Evolutionary conservation across 2,329 filamentous ascomycete genomes (phyloP), one percentile per base, ranked within the genome.

Genomic region (Berkeleyomyces rouxiae): DNA sequence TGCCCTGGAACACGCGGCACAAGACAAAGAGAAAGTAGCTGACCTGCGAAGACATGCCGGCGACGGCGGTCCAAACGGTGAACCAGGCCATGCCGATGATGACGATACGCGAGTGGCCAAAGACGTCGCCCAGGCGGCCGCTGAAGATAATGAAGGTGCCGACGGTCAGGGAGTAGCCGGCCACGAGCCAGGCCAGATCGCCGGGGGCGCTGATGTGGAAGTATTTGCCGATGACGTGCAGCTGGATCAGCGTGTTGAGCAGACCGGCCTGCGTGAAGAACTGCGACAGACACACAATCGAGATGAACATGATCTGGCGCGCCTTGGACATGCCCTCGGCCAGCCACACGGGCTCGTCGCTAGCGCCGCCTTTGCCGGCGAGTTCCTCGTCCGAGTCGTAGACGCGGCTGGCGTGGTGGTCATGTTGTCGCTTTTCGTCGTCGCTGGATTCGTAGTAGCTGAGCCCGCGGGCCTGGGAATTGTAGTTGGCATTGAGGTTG

Each of bases 81-180:
- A 81, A 80, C 80, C 81, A 84, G 13, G 73, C 62, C 39, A 80
- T 78, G 1, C 82, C 82, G 1, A 73, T 67, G 6, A 84, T 67
- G 43, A 85, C 77, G 43, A 83, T 70, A 4, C 70, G 73, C 68
- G 81, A 81, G 69, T 83, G 77, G 0, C 83, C 83, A 64, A 80
- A 82, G 0, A 80, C 70, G 49, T 82, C 79, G 2, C 82, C 82
- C 3, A 85, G 69, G 0, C 82, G 76, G 2, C 81, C 81, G 2
- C 77, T 77, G 1, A 81, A 72, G 2, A 85, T 72, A 40, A 84
- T 78, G 66, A 84, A 84, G 0, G 81, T 79, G 9, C 81, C 81
- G 4, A 75, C 73, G 4, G 74, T 80, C 66, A 84, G 70, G 7
- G 74, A 76, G 68, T 83, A 86, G 1, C 79, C 80, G 0, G 80